These are phyloP conservation scores for Chenopodium album DNA, from an alignment of 148 eudicot genomes.

Conservation along the genomic window DNA sequence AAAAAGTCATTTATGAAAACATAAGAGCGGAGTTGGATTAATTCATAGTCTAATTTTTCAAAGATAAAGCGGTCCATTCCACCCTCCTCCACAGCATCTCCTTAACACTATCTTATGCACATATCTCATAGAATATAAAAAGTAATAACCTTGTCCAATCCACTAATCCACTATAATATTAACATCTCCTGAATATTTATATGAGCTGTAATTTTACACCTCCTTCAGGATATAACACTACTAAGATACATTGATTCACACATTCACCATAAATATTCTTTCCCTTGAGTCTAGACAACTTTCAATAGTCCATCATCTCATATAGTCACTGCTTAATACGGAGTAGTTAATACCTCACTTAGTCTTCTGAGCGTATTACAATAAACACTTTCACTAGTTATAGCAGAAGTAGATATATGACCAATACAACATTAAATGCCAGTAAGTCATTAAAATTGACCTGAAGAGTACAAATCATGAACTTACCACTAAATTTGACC, in stretches of 20 bases:
- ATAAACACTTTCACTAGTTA: not conserved
- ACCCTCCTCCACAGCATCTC: no score
- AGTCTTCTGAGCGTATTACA: not conserved
- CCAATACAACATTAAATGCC: not conserved
- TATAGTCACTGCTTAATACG: not conserved
- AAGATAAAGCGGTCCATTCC: not conserved
- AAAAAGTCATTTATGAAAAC: not conserved
- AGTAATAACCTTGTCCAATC: not conserved
- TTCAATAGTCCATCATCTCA: not conserved
- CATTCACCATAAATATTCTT: not conserved
- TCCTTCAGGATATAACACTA: not conserved
- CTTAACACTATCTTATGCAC: not conserved
- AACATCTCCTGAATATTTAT: not conserved
- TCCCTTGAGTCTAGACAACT: not conserved
- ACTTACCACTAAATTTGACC: conserved; percentile 31
- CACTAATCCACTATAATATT: not conserved
- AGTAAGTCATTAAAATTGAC: not conserved
- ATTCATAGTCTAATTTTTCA: no score
- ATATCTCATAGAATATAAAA: not conserved
- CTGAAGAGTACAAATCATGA: not conserved
- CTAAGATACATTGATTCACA: not conserved
- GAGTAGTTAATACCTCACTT: not conserved
- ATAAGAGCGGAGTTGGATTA: not conserved
- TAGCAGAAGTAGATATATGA: not conserved
- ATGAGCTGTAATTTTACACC: not conserved